phyloP scores from a whole-genome alignment of 2,329 filamentous ascomycete genomes.

The Cyclaneusma minus region DNA sequence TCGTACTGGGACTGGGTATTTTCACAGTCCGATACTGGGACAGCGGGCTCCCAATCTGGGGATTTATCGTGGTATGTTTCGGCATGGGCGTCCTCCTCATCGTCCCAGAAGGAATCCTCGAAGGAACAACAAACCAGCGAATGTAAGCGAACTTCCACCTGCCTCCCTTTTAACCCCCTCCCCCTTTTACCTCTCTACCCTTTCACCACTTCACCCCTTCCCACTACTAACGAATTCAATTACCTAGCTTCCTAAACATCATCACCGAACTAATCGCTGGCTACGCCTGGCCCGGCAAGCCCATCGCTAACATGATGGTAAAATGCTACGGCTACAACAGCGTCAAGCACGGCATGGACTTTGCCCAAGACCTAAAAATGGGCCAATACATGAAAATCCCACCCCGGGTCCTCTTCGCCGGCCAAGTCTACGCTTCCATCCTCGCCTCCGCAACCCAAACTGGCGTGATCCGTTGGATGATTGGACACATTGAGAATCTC shows the following conservation, averaged over 20 bases:
- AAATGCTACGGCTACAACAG: conserved; percentile 32
- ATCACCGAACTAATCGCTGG: conserved; percentile 57
- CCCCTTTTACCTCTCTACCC: too few species aligned
- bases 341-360: conserved; percentile 25
- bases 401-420: conserved; percentile 20
- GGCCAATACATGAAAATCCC: conserved; percentile 40
- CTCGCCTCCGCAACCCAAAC: conserved; percentile 18
- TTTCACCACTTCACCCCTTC: too few species aligned
- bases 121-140: too few species aligned
- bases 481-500: conserved; percentile 16
- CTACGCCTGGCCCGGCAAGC: conserved; percentile 55
- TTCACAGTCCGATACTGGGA: conserved; percentile 5
- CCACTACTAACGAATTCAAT: conserved; percentile 48
- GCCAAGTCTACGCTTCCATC: conserved; percentile 19
- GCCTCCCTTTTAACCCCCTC: too few species aligned
- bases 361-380: conserved; percentile 31
- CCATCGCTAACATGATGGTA: conserved; percentile 56
- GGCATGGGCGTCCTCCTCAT: conserved; percentile 45
- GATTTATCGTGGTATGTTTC: conserved; percentile 33
- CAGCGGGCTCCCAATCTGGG: conserved; percentile 6
- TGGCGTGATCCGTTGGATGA: conserved; percentile 15
- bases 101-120: too few species aligned
- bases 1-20: too few species aligned
- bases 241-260: too few species aligned
- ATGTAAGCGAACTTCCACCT: too few species aligned